Conservation (phyloP, 768 basidiomycete species). For the Cantharellus anzutake region DNA sequence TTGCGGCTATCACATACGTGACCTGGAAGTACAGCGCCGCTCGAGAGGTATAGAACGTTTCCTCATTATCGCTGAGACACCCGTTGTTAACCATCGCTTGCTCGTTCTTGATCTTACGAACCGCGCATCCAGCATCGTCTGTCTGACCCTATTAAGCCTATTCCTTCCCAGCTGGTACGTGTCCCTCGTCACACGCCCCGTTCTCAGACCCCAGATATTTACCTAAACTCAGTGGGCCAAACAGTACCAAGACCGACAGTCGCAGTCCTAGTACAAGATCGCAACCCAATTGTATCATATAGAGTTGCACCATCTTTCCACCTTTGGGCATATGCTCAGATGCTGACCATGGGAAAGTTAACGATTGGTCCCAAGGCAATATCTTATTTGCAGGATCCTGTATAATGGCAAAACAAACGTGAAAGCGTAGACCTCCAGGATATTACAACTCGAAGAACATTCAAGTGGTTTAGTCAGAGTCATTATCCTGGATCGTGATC, state of each 20-base stretch:
- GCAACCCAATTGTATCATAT: too few species aligned
- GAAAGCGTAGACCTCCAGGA: too few species aligned
- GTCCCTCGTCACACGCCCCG: neutral
- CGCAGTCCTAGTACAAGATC: neutral
- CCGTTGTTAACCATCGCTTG: neutral
- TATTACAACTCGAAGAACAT: neutral
- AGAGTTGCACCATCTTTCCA: too few species aligned
- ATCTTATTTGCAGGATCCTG: too few species aligned
- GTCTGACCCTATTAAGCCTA: conserved; percentile 38
- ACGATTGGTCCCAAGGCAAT: too few species aligned
- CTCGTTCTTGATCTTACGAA: neutral
- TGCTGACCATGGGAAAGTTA: too few species aligned
- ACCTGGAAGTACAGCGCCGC: conserved; percentile 59
- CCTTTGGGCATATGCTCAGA: too few species aligned
- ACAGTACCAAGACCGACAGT: neutral
- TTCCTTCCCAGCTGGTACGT: conserved; percentile 65
- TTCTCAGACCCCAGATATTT: neutral
- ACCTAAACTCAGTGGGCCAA: neutral
- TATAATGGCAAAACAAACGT: too few species aligned
- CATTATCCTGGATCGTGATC: conserved; percentile 31
- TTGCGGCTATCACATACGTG: conserved; percentile 42
- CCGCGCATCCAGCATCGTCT: neutral
- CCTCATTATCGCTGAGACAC: neutral
- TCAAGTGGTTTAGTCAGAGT: conserved; percentile 16
- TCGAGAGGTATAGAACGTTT: conserved; percentile 42